These are phyloP conservation scores for Penicillium flavigenum DNA, from an alignment of 495 filamentous ascomycete genomes.

Conservation along the genomic window DNA sequence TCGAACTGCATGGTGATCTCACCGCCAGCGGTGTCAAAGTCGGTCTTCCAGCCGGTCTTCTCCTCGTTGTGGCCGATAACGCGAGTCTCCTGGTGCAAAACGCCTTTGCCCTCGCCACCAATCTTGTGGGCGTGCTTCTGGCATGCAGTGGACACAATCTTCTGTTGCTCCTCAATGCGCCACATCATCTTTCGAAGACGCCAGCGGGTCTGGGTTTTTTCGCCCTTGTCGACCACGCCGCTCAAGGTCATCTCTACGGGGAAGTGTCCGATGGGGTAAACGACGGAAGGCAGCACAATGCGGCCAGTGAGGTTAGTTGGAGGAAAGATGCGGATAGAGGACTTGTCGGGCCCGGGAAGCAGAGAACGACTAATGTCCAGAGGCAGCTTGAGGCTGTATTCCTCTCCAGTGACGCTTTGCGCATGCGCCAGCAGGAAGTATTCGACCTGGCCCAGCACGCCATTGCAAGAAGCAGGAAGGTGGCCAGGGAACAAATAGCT, in stretches of 20 bases:
- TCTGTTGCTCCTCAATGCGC: conserved; percentile 85
- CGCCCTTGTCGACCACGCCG: conserved; percentile 67
- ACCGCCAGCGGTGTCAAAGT: conserved; percentile 70
- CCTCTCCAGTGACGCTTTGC: conserved; percentile 55
- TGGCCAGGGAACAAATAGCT: conserved; percentile 84
- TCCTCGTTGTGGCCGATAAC: conserved; percentile 73
- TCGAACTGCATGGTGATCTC: conserved; percentile 82
- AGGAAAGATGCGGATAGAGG: conserved; percentile 88
- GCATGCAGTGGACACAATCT: conserved; percentile 80
- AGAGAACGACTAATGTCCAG: conserved; percentile 77
- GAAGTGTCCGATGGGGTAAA: conserved; percentile 86
- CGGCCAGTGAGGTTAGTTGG: conserved; percentile 88
- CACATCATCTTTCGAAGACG: conserved; percentile 85
- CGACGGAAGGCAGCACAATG: conserved; percentile 73
- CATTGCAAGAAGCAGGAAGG: conserved; percentile 77
- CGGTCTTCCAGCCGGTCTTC: conserved; percentile 93
- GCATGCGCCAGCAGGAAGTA: conserved; percentile 81
- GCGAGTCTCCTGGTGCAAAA: conserved; percentile 72
- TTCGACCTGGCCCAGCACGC: conserved; percentile 66
- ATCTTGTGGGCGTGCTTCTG: conserved; percentile 70
- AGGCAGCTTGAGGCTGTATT: conserved; percentile 61
- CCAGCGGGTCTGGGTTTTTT: conserved; percentile 71
- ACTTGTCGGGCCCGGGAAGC: conserved; percentile 67
- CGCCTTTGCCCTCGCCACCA: conserved; percentile 70
- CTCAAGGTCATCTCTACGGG: conserved; percentile 75